These are phyloP conservation scores for Tephrocybe sp. DNA, from an alignment of 768 basidiomycete species.

Conservation along the genomic window DNA sequence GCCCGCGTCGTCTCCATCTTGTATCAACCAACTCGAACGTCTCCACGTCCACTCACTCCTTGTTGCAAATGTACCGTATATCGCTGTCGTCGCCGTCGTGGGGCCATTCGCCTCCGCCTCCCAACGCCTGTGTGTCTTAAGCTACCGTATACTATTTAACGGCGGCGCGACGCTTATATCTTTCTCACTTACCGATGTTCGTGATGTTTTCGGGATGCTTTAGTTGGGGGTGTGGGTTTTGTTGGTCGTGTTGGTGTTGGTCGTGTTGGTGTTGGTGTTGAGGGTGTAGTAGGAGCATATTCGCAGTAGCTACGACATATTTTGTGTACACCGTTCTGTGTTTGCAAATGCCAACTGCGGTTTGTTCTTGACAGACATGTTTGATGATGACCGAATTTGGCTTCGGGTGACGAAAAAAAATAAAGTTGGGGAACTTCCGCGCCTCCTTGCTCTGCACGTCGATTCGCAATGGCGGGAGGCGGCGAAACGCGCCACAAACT, in stretches of 20 bases:
- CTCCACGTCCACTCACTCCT: not conserved
- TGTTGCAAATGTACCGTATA: slow-evolving; percentile 15
- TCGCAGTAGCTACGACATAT: not conserved
- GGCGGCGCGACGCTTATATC: slow-evolving; percentile 16
- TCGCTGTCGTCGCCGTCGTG: slow-evolving; percentile 14
- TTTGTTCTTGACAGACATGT: not conserved
- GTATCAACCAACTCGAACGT: slow-evolving; percentile 15
- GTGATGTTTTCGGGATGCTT: slow-evolving; percentile 10
- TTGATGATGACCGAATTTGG: no score
- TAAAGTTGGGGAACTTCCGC: no score
- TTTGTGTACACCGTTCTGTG: not conserved
- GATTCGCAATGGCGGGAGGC: slow-evolving; percentile 32
- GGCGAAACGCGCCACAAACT: slow-evolving; percentile 43
- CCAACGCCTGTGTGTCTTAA: slow-evolving; percentile 10
- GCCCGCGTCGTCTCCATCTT: slow-evolving; percentile 13
- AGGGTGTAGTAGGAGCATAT: not conserved
- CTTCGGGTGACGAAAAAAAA: no score
- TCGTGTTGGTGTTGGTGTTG: not conserved
- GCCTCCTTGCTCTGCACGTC: not conserved
- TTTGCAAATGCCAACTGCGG: not conserved
- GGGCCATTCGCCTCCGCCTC: not conserved
- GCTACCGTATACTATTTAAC: slow-evolving; percentile 20
- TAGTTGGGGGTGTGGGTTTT: slow-evolving; percentile 6
- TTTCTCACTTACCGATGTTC: slow-evolving; percentile 7
- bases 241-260: slow-evolving; percentile 13